Conservation (phyloP, 345 rosid genomes). For the Anacardium occidentale region DNA sequence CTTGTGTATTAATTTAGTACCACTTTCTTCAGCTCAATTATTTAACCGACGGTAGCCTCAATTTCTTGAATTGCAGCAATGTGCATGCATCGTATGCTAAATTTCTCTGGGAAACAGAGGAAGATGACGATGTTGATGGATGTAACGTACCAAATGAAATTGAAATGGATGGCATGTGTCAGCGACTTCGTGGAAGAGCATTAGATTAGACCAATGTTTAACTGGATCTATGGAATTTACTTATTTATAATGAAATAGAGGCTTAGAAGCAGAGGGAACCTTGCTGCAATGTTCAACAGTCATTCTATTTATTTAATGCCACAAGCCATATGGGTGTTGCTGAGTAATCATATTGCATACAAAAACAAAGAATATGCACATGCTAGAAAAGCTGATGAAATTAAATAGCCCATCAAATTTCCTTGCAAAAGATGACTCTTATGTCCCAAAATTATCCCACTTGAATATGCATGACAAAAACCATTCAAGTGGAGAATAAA, state of each 20-base stretch:
- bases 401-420: neutral
- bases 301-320: neutral
- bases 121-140: slow-evolving; percentile 22
- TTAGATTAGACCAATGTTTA: too few species aligned
- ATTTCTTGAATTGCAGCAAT: slow-evolving; percentile 35
- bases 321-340: too few species aligned
- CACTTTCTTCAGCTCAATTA: too few species aligned
- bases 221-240: too few species aligned
- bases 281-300: neutral
- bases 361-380: neutral
- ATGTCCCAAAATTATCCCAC: slow-evolving; percentile 31
- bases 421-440: neutral
- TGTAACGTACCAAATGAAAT: slow-evolving; percentile 14
- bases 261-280: neutral
- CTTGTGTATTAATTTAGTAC: too few species aligned
- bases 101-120: slow-evolving; percentile 61
- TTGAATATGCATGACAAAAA: slow-evolving; percentile 44
- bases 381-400: neutral
- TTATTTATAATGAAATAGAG: too few species aligned
- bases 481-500: slow-evolving; percentile 36
- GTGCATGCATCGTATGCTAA: slow-evolving; percentile 66
- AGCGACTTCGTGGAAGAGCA: slow-evolving; percentile 16
- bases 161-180: neutral
- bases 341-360: neutral
- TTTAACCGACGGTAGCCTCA: neutral